Percentiles rank a stretch among this genome's conserved stretches.
phyloP scores from a whole-genome alignment of 495 filamentous ascomycete species.

The Penicillium atrosanguineum region DNA sequence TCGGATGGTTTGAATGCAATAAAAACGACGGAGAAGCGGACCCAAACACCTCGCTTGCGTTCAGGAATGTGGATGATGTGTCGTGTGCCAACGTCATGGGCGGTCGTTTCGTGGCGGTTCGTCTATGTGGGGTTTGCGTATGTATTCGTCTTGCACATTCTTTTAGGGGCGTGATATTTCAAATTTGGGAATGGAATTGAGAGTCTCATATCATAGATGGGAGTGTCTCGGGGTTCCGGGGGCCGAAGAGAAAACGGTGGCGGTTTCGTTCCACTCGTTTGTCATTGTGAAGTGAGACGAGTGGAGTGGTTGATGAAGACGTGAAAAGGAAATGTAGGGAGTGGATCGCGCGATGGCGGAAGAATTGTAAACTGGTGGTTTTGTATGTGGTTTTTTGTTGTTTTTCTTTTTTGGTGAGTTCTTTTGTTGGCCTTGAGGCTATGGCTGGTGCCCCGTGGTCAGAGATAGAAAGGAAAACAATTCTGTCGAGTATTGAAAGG shows the following conservation, averaged over 20 bases:
- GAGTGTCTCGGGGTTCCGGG: background rate
- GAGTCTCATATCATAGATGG: background rate
- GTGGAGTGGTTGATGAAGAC: constrained; percentile 15
- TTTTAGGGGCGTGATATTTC: constrained; percentile 15
- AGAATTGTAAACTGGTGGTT: constrained; percentile 3
- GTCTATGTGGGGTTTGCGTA: constrained; percentile 28
- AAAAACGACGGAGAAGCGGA: constrained; percentile 4
- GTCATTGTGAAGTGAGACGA: background rate
- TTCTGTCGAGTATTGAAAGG: constrained; percentile 13
- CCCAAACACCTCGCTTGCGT: constrained; percentile 32
- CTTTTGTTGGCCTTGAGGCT: constrained; percentile 6
- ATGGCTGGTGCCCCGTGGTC: background rate
- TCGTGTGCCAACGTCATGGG: constrained; percentile 20
- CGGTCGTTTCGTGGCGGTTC: constrained; percentile 32
- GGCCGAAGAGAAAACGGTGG: constrained; percentile 22
- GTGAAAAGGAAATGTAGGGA: constrained; percentile 17
- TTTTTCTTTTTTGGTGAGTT: constrained; percentile 23
- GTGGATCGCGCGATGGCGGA: constrained; percentile 17
- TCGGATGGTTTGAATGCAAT: background rate
- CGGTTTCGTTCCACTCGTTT: constrained; percentile 1
- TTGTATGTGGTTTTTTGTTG: constrained; percentile 5
- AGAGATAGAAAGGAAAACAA: constrained; percentile 15
- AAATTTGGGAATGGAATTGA: constrained; percentile 3
- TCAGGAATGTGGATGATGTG: constrained; percentile 15
- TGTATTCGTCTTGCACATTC: constrained; percentile 30